Evolutionary conservation across 805 yeast genomes (phyloP).

Genomic region (Scheffersomyces coipomensis): DNA sequence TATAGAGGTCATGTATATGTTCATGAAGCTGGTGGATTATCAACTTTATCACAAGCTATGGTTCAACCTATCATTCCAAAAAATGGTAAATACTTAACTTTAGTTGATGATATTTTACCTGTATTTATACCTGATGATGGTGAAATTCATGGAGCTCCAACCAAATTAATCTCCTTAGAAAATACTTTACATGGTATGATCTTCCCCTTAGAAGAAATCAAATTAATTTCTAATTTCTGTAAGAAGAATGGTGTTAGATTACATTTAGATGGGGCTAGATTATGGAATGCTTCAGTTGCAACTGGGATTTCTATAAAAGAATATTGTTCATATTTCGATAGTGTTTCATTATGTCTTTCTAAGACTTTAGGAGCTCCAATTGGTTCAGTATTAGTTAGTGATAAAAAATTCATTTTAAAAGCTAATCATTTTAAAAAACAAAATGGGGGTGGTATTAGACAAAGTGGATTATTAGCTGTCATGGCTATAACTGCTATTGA

Average conservation of each 20-base stretch:
- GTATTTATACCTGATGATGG: conserved; percentile 68
- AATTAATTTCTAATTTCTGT: conserved; percentile 70
- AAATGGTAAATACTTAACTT: conserved; percentile 73
- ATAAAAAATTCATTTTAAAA: conserved; percentile 52
- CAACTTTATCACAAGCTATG: conserved; percentile 89
- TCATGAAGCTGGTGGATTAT: conserved; percentile 90
- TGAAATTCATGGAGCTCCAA: conserved; percentile 87
- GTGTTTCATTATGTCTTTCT: conserved; percentile 86
- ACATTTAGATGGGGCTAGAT: conserved; percentile 94
- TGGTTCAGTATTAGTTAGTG: conserved; percentile 84
- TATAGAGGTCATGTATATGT: conserved; percentile 79
- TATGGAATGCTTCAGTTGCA: conserved; percentile 85
- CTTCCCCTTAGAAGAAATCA: conserved; percentile 76
- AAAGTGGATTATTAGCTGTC: conserved; percentile 74
- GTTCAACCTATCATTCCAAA: conserved; percentile 77
- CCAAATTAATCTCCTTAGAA: conserved; percentile 79
- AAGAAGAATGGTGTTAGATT: conserved; percentile 53
- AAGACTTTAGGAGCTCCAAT: conserved; percentile 93
- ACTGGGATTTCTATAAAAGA: conserved; percentile 67
- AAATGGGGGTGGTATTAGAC: conserved; percentile 92
- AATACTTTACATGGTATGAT: conserved; percentile 85
- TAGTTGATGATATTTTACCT: conserved; percentile 79
- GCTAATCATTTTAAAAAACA: conserved; percentile 89
- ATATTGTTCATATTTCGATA: conserved; percentile 76
- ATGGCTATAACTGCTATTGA: conserved; percentile 83